These are phyloP conservation scores for Arthroderma uncinatum DNA, from an alignment of 2,329 filamentous ascomycete genomes.

Conservation along the genomic window DNA sequence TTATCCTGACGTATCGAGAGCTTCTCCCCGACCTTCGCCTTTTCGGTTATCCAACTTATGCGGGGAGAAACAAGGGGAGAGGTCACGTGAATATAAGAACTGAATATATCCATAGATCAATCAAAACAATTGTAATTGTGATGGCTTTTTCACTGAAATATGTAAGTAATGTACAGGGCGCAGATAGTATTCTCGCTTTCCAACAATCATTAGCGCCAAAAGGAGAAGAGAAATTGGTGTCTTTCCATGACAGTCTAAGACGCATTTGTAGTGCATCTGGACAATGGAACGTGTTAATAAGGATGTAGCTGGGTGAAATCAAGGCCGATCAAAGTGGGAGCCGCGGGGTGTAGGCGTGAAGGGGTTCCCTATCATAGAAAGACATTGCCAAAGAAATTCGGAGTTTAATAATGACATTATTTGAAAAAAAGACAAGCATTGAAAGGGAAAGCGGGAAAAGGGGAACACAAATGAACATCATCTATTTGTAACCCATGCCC, in stretches of 20 bases:
- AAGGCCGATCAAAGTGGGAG: not conserved
- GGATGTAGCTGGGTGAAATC: not conserved
- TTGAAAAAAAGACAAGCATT: not conserved
- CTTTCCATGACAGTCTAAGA: not conserved
- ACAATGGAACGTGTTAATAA: not conserved
- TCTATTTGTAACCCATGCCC: conserved; percentile 4
- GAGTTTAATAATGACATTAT: conserved; percentile 3
- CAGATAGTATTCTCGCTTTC: not conserved
- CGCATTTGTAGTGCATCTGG: not conserved
- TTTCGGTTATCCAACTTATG: not conserved
- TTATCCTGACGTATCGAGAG: no score
- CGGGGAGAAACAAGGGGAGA: not conserved
- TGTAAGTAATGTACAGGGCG: conserved; percentile 2
- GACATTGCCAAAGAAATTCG: not conserved
- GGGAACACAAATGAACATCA: not conserved
- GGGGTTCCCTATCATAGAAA: not conserved
- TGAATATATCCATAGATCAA: not conserved
- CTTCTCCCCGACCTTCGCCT: not conserved
- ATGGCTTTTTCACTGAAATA: conserved; percentile 1
- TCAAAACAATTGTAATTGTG: not conserved
- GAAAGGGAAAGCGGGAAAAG: not conserved
- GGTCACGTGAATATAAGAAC: not conserved
- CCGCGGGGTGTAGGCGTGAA: not conserved
- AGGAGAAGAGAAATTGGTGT: not conserved
- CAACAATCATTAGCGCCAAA: conserved; percentile 3